Conservation (phyloP, 2,329 filamentous ascomycete genomes). For the Aschersonia sp. region DNA sequence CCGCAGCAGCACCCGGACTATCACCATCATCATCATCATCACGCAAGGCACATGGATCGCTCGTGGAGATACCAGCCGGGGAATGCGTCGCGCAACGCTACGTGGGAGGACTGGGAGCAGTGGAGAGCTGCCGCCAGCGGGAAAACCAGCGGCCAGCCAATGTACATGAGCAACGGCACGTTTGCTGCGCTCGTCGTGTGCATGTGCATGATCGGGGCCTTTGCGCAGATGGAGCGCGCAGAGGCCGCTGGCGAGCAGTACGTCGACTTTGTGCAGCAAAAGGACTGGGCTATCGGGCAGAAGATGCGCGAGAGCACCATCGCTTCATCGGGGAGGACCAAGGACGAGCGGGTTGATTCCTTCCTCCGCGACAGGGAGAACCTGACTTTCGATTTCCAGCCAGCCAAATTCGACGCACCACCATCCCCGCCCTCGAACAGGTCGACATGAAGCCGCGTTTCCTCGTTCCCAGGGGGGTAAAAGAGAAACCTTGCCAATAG, state of each 20-base stretch:
- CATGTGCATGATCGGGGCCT: conserved; percentile 53
- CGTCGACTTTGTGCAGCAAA: conserved; percentile 50
- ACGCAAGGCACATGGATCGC: conserved; percentile 20
- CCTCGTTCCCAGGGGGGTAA: neutral
- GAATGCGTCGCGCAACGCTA: conserved; percentile 56
- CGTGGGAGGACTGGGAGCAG: conserved; percentile 94
- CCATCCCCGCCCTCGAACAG: conserved; percentile 4
- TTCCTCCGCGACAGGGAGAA: conserved; percentile 64
- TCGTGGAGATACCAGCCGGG: conserved; percentile 33
- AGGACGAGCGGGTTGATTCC: conserved; percentile 55
- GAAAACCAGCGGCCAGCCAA: conserved; percentile 16
- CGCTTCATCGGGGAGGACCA: conserved; percentile 34
- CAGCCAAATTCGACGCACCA: conserved; percentile 14
- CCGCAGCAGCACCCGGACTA: conserved; percentile 6
- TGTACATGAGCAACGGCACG: conserved; percentile 63
- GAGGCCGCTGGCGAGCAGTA: conserved; percentile 45
- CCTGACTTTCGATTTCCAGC: conserved; percentile 16
- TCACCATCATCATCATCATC: neutral
- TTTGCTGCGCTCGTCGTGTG: conserved; percentile 59
- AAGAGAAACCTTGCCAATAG: neutral
- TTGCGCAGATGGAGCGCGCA: conserved; percentile 58
- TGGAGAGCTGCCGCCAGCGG: conserved; percentile 44
- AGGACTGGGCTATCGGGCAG: conserved; percentile 49
- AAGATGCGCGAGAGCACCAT: conserved; percentile 38
- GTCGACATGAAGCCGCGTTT: neutral